A percentile compares a stretch with the other conserved stretches of the same genome.
phyloP scores from a whole-genome alignment of 345 rosid genomes.

The Ailanthus altissimus region DNA sequence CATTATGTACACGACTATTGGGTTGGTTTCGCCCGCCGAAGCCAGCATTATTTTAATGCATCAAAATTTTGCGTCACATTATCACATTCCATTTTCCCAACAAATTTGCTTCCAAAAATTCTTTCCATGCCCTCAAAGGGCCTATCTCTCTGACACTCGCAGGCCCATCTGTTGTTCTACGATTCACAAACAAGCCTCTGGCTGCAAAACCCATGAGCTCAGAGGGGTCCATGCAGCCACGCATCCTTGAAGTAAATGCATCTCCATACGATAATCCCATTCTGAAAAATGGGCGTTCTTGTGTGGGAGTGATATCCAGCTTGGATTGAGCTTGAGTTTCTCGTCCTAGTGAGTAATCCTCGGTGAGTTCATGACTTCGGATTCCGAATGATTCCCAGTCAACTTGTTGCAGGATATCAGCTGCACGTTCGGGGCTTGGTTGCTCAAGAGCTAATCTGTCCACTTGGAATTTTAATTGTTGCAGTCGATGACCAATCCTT shows the following conservation, averaged over 20 bases:
- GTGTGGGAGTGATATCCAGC: not conserved
- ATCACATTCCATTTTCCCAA: conserved; percentile 29
- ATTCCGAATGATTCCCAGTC: conserved; percentile 66
- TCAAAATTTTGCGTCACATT: not conserved
- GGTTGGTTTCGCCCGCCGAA: not conserved
- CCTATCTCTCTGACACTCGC: conserved; percentile 14
- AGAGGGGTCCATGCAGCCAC: conserved; percentile 48
- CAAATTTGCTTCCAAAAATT: conserved; percentile 39
- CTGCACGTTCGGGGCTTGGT: conserved; percentile 38
- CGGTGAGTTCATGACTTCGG: conserved; percentile 27
- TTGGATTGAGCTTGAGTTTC: conserved; percentile 12
- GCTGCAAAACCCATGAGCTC: conserved; percentile 87
- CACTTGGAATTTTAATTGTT: conserved; percentile 58
- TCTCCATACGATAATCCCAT: conserved; percentile 39
- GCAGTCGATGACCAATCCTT: conserved; percentile 65
- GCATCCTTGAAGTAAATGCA: conserved; percentile 44
- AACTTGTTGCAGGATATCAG: conserved; percentile 43
- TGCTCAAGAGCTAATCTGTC: conserved; percentile 65
- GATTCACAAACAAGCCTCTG: conserved; percentile 53
- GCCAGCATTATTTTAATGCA: not conserved
- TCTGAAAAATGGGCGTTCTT: conserved; percentile 25
- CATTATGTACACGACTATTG: not conserved
- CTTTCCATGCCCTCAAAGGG: conserved; percentile 69
- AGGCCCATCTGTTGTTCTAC: conserved; percentile 17
- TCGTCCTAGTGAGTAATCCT: conserved; percentile 13